Evolutionary conservation across 2,329 filamentous ascomycete genomes (phyloP).

Genomic region (Botrytis fragariae): DNA sequence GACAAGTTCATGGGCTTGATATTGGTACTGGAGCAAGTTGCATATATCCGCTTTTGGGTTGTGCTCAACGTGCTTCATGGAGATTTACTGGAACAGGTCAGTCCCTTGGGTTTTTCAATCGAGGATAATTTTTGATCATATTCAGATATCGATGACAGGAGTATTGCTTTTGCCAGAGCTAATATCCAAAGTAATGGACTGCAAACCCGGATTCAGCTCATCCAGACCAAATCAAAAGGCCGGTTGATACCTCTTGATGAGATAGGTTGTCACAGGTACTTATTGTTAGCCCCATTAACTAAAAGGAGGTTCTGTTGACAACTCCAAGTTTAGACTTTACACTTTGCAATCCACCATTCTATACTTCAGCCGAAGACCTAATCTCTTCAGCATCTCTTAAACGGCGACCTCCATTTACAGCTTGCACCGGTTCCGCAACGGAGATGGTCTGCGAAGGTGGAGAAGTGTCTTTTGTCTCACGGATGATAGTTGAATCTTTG

Average conservation of each 20-base stretch:
- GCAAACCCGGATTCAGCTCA: constrained; percentile 59
- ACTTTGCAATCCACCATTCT: constrained; percentile 96
- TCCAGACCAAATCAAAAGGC: constrained; percentile 52
- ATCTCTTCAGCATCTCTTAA: constrained; percentile 63
- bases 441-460: constrained; percentile 87
- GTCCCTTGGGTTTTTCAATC: constrained; percentile 22
- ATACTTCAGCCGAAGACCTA: constrained; percentile 71
- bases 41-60: constrained; percentile 85
- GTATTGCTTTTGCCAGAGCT: constrained; percentile 59
- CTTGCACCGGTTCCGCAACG: constrained; percentile 70
- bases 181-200: constrained; percentile 70
- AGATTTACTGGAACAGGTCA: constrained; percentile 64
- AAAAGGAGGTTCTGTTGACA: constrained; percentile 18
- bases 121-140: constrained; percentile 34
- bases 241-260: constrained; percentile 59
- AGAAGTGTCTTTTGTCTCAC: constrained; percentile 70
- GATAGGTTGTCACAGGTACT: constrained; percentile 42
- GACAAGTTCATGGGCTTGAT: constrained; percentile 69
- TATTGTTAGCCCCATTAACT: neutral
- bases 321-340: constrained; percentile 66
- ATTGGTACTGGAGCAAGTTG: constrained; percentile 88
- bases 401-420: constrained; percentile 63
- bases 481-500: constrained; percentile 69
- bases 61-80: constrained; percentile 66
- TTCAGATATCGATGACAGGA: constrained; percentile 71